Base-by-base conservation (phyloP, 805 yeast genomes). In the Teunomyces gatunensis region DNA sequence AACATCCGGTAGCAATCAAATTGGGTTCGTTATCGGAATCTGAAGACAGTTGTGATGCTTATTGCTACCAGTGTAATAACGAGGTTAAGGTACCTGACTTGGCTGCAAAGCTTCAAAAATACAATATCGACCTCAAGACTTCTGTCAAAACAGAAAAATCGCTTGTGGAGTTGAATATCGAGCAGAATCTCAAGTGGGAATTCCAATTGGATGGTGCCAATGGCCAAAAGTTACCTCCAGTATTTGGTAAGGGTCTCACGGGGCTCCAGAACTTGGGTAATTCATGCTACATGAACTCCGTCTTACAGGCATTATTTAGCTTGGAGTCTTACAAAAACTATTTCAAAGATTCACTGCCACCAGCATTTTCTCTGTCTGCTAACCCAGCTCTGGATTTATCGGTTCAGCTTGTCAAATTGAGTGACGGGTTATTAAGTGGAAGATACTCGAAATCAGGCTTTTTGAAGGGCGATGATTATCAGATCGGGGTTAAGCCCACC, bases 181-280 rank as follows among this genome's bases (percentile, higher is more conserved):
- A 91, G 61, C 97, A 91, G 61, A 94, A 94, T 63, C 49, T 89
- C 67, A 85, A 85, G 55, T 94, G 97, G 97, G 96, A 92, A 53
- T 94, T 94, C 68, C 81, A 83, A 50, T 80, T 91, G 80, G 83
- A 83, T 12, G 83, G 84, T 44, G 79, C 82, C 1, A 72, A 81
- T 50, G 97, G 97, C 32, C 79, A 77, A 39, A 77, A 77, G 41
- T 69, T 87, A 45, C 58, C 64, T 10, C 88, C 89, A 2, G 70
- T 92, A 1, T 82, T 76, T 61, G 99, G 98, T 0, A 72, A 82
- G 5, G 87, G 82, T 0, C 71, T 87, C 28, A 88, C 96, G 0
- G 99, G 99, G 0, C 68, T 94, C 61, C 82, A 86, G 56, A 94
- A 94, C 60, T 69, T 94, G 53, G 99, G 99, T 2, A 94, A 94